phyloP scores from a whole-genome alignment of 768 basidiomycete genomes.

The Hemileccinum rubropunctum region DNA sequence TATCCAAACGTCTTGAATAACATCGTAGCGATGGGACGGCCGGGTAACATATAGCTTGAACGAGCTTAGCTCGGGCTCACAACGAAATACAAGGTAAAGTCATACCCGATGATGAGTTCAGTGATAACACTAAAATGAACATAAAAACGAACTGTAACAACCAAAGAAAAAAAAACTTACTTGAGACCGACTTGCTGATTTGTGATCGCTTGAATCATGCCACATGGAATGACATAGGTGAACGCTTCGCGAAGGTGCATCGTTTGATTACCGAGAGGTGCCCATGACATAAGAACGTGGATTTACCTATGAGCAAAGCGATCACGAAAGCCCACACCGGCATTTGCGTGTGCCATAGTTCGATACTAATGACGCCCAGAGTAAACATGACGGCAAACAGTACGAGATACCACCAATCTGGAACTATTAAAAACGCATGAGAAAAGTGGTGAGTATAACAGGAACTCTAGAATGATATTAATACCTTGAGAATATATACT shows the following conservation, averaged over 20 bases:
- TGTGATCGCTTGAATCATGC: conserved; percentile 68
- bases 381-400: conserved; percentile 72
- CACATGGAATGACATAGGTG: conserved; percentile 49
- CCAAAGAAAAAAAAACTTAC: conserved; percentile 16
- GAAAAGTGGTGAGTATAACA: background rate
- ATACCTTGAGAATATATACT: conserved; percentile 53
- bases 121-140: conserved; percentile 54
- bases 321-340: conserved; percentile 70
- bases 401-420: conserved; percentile 80
- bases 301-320: conserved; percentile 52
- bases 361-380: conserved; percentile 67
- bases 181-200: conserved; percentile 76
- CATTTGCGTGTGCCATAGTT: conserved; percentile 69
- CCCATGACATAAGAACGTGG: background rate
- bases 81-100: background rate
- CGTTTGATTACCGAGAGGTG: background rate
- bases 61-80: background rate
- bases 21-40: conserved; percentile 79
- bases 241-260: conserved; percentile 28
- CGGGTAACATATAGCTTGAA: conserved; percentile 61
- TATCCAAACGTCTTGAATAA: conserved; percentile 85
- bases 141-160: background rate
- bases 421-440: conserved; percentile 43
- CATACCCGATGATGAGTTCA: conserved; percentile 71
- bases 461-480: background rate